These are phyloP conservation scores for Phytophthora sojae DNA, from an alignment of 352 stramenopile species.

Conservation along the genomic window DNA sequence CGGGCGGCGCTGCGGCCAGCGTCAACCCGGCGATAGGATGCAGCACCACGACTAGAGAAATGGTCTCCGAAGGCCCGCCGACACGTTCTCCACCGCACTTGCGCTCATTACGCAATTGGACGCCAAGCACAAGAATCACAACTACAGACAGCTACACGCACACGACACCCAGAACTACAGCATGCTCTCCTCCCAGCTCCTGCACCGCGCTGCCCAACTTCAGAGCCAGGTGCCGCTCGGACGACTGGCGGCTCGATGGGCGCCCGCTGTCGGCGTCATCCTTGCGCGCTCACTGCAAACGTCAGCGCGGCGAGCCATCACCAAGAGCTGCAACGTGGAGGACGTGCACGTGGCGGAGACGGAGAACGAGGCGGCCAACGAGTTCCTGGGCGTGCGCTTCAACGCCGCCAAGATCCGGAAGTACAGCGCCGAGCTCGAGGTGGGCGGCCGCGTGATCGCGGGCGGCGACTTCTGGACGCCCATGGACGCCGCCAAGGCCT, in stretches of 20 bases:
- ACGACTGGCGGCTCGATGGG: neutral
- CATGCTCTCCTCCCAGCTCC: neutral
- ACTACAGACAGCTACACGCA: neutral
- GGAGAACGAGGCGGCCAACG: conserved; percentile 51
- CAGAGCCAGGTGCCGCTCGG: conserved; percentile 10
- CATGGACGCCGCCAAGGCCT: conserved; percentile 68
- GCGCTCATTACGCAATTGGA: neutral
- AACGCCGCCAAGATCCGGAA: conserved; percentile 73
- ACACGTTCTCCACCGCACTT: neutral
- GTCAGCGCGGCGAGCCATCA: conserved; percentile 18
- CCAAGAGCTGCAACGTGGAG: conserved; percentile 37
- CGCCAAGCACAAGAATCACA: neutral
- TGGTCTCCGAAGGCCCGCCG: neutral
- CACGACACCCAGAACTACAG: neutral
- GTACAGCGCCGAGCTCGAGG: conserved; percentile 64
- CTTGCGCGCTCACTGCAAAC: conserved; percentile 14
- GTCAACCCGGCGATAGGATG: neutral
- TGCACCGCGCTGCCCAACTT: conserved; percentile 8
- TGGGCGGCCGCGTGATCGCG: conserved; percentile 65
- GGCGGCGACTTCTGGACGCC: conserved; percentile 79
- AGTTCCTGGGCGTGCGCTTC: conserved; percentile 74
- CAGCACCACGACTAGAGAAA: neutral
- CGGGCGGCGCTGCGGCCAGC: neutral
- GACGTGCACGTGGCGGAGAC: conserved; percentile 48
- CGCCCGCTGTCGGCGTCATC: neutral